These are phyloP conservation scores for Magnaporthiopsis poae DNA, from an alignment of 2,329 filamentous ascomycete genomes.

Conservation along the genomic window DNA sequence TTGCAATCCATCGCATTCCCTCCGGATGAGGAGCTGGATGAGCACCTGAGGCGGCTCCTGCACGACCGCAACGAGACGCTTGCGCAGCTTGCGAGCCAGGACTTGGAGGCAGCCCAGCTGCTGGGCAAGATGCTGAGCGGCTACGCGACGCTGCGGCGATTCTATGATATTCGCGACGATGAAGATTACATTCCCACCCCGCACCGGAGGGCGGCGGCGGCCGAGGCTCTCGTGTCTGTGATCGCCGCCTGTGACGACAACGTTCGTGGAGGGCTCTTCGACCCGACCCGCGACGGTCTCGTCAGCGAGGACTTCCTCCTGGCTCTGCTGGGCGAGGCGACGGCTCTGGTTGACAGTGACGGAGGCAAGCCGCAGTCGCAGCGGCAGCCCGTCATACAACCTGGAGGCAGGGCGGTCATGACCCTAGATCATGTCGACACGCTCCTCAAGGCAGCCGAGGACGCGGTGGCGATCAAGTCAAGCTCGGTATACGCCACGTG, in stretches of 20 bases:
- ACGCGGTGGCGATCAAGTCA: constrained; percentile 62
- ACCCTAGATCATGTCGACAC: constrained; percentile 63
- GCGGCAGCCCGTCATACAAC: constrained; percentile 15
- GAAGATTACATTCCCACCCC: constrained; percentile 34
- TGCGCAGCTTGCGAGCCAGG: constrained; percentile 59
- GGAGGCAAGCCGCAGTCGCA: constrained; percentile 24
- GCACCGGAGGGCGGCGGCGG: constrained; percentile 61
- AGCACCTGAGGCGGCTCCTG: constrained; percentile 59
- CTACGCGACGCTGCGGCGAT: constrained; percentile 81
- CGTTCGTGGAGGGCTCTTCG: constrained; percentile 82
- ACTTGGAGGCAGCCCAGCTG: constrained; percentile 72
- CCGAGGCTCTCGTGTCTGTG: constrained; percentile 66
- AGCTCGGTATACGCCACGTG: constrained; percentile 63
- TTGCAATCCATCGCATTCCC: constrained; percentile 78
- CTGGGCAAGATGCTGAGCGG: constrained; percentile 80
- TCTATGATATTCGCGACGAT: constrained; percentile 75
- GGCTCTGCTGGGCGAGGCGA: constrained; percentile 71
- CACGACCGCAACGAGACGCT: constrained; percentile 62
- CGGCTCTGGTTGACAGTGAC: constrained; percentile 56
- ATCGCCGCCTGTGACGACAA: constrained; percentile 80
- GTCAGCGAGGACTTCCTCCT: constrained; percentile 82
- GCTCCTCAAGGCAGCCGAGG: constrained; percentile 68
- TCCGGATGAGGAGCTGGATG: constrained; percentile 59
- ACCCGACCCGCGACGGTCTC: constrained; percentile 68
- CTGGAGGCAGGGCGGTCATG: constrained; percentile 36